Base-by-base conservation (phyloP, 1,284 basidiomycete species). In the Irpex sp. region DNA sequence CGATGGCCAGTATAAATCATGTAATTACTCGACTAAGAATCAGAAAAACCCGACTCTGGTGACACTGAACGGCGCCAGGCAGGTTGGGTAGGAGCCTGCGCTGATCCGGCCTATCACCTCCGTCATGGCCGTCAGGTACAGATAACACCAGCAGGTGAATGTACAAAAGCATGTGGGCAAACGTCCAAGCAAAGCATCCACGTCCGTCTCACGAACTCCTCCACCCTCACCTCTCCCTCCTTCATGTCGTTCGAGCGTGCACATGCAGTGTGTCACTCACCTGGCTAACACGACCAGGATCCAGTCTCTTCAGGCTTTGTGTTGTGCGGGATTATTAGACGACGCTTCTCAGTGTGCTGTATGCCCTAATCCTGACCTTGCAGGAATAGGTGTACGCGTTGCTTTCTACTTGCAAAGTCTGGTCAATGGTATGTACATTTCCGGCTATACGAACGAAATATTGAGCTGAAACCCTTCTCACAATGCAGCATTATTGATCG, bases 391-490 rank as follows among this genome's bases (percentile, higher is more conserved):
- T 1, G 72, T 74, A 0, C 61, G 72, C 15, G 62, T 66, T 8
- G 72, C 72, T 15, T 73, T 74, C 63, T 74, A 74, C 58, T 17
- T 70, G 3, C 72, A 74, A 56, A 74, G 72, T 37, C 43, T 70
- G 15, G 61, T 72, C 59, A 72, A 72, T 59, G 68, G 72, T 72
- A 61, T 65, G 72, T 68, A 6, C 4, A n/a, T 58, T 17, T 31
- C 11, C 35, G 15, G 35, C 53, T 11, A 58, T 21, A 43, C n/a
- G 7, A 21, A 33, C 15, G 57, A 31, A 46, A 36, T 33, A 33
- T 51, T 62, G 59, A 43, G 11, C 13, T 21, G 15, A 19, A 46
- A 3, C 19, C 56, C 3, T 51, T 46, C 33, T 36, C 19, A 37
- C 8, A 15, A 8, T 4, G 33, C 58, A 73, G 72, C 72, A 3